A percentile compares a stretch with the other conserved stretches of the same genome.
These are phyloP conservation scores for Podospora australis DNA, from an alignment of 495 filamentous ascomycete species.

Conservation along the genomic window DNA sequence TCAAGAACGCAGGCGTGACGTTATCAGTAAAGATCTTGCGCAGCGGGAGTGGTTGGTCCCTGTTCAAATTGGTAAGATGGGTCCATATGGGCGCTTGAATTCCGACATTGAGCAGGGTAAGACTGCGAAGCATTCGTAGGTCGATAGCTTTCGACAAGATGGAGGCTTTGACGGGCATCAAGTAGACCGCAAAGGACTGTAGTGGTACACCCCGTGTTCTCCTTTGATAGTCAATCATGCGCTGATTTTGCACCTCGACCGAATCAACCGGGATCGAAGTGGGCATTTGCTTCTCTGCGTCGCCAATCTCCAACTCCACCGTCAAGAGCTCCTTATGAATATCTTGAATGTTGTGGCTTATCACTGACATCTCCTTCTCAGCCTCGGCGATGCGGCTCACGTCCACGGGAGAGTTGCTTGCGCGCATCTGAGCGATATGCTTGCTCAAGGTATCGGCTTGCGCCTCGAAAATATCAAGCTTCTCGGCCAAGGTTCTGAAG, in stretches of 20 bases:
- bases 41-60: constrained; percentile 40
- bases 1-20: constrained; percentile 46
- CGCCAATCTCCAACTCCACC: constrained; percentile 18
- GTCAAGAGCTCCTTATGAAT: constrained; percentile 18
- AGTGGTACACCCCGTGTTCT: constrained; percentile 49
- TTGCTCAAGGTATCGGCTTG: constrained; percentile 12
- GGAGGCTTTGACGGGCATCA: constrained; percentile 50
- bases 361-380: constrained; percentile 7
- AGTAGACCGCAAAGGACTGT: constrained; percentile 45
- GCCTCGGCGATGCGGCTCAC: constrained; percentile 9
- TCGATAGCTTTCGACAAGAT: constrained; percentile 48
- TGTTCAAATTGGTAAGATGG: constrained; percentile 45
- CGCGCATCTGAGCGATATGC: constrained; percentile 15
- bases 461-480: constrained; percentile 16
- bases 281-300: constrained; percentile 13
- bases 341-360: constrained; percentile 16
- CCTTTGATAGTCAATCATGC: constrained; percentile 46
- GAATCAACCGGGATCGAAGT: neutral
- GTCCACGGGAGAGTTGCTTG: constrained; percentile 1
- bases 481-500: constrained; percentile 17
- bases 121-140: constrained; percentile 39
- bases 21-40: constrained; percentile 56
- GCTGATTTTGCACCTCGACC: constrained; percentile 12
- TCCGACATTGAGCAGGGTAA: constrained; percentile 58
- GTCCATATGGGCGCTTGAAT: constrained; percentile 52